Percentiles rank a stretch among this genome's conserved stretches.
Evolutionary conservation across 2,329 filamentous ascomycete genomes (phyloP).

Genomic region (Diplodia seriata): DNA sequence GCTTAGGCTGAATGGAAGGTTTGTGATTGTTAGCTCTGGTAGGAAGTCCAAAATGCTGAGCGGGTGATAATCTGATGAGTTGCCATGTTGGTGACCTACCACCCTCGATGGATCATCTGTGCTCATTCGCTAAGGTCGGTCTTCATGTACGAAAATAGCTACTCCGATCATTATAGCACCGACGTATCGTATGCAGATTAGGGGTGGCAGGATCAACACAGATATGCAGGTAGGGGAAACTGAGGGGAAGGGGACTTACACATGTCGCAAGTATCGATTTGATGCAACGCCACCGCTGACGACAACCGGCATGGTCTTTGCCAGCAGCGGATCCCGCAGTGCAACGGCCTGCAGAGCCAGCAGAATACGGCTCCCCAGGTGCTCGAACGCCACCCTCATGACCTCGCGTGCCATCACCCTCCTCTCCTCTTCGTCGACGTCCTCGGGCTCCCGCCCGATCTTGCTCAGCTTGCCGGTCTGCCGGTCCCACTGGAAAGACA

Average conservation of each 20-base stretch:
- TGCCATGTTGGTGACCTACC: background rate
- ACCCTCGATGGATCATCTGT: background rate
- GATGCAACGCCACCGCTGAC: constrained; percentile 90
- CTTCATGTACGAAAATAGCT: constrained; percentile 3
- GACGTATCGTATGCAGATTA: constrained; percentile 4
- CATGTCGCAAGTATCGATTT: constrained; percentile 77
- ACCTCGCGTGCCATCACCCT: constrained; percentile 72
- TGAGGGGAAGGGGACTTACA: constrained; percentile 49
- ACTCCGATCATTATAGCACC: background rate
- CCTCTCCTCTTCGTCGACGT: constrained; percentile 66
- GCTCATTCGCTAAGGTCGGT: background rate
- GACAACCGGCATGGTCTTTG: constrained; percentile 65
- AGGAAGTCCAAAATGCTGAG: constrained; percentile 6
- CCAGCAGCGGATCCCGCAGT: constrained; percentile 41
- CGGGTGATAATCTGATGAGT: background rate
- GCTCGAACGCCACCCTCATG: constrained; percentile 86
- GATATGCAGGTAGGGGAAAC: constrained; percentile 32
- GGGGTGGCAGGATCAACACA: constrained; percentile 11
- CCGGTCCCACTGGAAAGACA: constrained; percentile 49
- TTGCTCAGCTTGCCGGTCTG: constrained; percentile 42
- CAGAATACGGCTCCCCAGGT: constrained; percentile 77
- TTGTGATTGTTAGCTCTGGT: background rate
- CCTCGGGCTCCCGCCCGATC: constrained; percentile 41
- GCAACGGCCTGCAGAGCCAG: constrained; percentile 64
- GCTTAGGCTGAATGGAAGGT: constrained; percentile 45